These are phyloP conservation scores for Podospora appendiculata DNA, from an alignment of 495 filamentous ascomycete genomes.

Conservation along the genomic window DNA sequence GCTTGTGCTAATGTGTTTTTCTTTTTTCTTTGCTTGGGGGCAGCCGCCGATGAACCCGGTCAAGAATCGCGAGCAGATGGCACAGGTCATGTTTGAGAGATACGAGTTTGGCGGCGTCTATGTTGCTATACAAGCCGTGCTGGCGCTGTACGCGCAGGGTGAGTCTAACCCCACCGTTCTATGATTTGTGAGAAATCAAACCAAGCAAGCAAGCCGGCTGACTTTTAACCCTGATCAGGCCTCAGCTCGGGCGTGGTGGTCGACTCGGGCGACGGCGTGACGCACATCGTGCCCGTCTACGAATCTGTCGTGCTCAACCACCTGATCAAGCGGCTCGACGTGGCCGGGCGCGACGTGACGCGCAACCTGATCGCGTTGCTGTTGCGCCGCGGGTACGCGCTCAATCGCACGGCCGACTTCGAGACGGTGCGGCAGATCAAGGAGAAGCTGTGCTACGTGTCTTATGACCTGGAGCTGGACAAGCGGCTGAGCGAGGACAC, in stretches of 20 bases:
- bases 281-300: constrained; percentile 97
- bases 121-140: constrained; percentile 95
- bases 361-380: constrained; percentile 94
- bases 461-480: constrained; percentile 95
- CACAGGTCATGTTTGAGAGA: constrained; percentile 95
- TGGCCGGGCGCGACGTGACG: constrained; percentile 94
- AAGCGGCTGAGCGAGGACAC: constrained; percentile 95
- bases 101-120: constrained; percentile 97
- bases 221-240: constrained; percentile 38
- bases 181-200: not conserved
- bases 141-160: constrained; percentile 97
- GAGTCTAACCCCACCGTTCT: constrained; percentile 10
- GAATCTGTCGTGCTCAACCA: constrained; percentile 97
- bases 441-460: constrained; percentile 99
- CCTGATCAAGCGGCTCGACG: constrained; percentile 85
- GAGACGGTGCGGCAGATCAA: constrained; percentile 99
- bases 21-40: too few relatives aligned
- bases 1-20: too few relatives aligned
- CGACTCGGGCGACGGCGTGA: constrained; percentile 96
- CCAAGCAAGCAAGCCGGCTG: not conserved
- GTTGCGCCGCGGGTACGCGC: constrained; percentile 87
- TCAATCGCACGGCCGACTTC: constrained; percentile 98
- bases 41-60: constrained; percentile 89
- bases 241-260: constrained; percentile 94
- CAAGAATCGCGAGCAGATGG: constrained; percentile 93